These are phyloP conservation scores for Phytophthora pini DNA, from an alignment of 352 stramenopile species.

Conservation along the genomic window DNA sequence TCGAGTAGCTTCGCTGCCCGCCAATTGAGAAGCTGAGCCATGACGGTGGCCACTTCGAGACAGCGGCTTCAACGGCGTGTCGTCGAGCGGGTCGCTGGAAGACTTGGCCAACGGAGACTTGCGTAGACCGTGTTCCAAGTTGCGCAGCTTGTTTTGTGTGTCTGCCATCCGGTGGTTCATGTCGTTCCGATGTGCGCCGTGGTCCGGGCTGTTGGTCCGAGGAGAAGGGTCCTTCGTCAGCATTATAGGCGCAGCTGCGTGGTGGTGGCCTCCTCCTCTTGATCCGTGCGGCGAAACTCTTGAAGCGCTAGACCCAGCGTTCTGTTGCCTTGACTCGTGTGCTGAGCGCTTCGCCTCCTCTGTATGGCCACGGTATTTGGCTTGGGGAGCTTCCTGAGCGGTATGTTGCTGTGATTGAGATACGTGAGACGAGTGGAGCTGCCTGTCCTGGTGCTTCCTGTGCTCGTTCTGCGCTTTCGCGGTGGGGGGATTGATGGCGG, in stretches of 20 bases:
- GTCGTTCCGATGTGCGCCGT: conserved; percentile 34
- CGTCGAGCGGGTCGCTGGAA: conserved; percentile 45
- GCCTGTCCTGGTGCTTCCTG: conserved; percentile 34
- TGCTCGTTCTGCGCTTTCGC: conserved; percentile 44
- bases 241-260: conserved; percentile 21
- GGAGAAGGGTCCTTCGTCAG: conserved; percentile 34
- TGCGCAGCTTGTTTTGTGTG: conserved; percentile 48
- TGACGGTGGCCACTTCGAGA: conserved; percentile 42
- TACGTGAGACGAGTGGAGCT: conserved; percentile 28
- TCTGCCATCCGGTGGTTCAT: conserved; percentile 36
- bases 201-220: conserved; percentile 26
- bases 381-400: conserved; percentile 24
- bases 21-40: conserved; percentile 24
- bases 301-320: conserved; percentile 11
- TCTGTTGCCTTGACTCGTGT: conserved; percentile 40
- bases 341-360: conserved; percentile 50
- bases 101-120: conserved; percentile 52
- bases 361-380: conserved; percentile 33
- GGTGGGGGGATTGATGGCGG: conserved; percentile 36
- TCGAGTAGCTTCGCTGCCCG: conserved; percentile 22
- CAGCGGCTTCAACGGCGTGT: conserved; percentile 50
- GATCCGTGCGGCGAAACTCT: conserved; percentile 28
- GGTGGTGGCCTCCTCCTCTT: conserved; percentile 21
- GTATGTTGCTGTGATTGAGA: conserved; percentile 28
- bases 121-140: conserved; percentile 46